phyloP scores from a whole-genome alignment of 164 flowering plant genomes.

The Nymphaea thermarum region DNA sequence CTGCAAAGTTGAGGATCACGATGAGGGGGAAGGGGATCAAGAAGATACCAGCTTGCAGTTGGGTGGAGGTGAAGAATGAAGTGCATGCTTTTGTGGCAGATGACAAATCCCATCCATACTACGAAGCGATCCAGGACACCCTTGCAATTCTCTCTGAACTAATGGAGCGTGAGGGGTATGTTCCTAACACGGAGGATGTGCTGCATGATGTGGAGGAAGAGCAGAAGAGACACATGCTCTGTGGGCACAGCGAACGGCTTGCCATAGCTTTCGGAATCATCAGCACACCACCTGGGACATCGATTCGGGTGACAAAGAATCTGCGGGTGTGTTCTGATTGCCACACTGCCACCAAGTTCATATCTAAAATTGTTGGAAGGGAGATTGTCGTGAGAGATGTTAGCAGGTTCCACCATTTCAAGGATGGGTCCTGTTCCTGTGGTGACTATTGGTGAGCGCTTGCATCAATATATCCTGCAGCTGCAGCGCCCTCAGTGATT shows the following conservation, averaged over 20 bases:
- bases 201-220: constrained; percentile 73
- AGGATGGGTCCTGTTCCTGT: constrained; percentile 52
- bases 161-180: constrained; percentile 71
- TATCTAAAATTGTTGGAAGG: constrained; percentile 49
- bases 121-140: constrained; percentile 36
- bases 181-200: constrained; percentile 48
- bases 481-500: too few relatives aligned
- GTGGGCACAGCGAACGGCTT: constrained; percentile 48
- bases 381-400: constrained; percentile 59
- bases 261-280: constrained; percentile 66
- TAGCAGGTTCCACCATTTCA: constrained; percentile 64
- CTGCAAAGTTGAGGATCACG: constrained; percentile 25
- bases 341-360: constrained; percentile 49
- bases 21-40: constrained; percentile 38
- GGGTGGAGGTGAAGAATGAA: constrained; percentile 17
- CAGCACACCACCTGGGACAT: constrained; percentile 50
- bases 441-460: constrained; percentile 45
- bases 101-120: constrained; percentile 43
- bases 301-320: constrained; percentile 58
- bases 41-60: constrained; percentile 29
- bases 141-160: constrained; percentile 34
- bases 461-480: too few relatives aligned
- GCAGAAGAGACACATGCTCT: constrained; percentile 42
- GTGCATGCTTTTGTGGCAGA: constrained; percentile 8
- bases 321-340: constrained; percentile 64